Percentiles rank a stretch among this genome's conserved stretches.
phyloP scores from a whole-genome alignment of 352 stramenopile genomes.

The Phytophthora litchii region DNA sequence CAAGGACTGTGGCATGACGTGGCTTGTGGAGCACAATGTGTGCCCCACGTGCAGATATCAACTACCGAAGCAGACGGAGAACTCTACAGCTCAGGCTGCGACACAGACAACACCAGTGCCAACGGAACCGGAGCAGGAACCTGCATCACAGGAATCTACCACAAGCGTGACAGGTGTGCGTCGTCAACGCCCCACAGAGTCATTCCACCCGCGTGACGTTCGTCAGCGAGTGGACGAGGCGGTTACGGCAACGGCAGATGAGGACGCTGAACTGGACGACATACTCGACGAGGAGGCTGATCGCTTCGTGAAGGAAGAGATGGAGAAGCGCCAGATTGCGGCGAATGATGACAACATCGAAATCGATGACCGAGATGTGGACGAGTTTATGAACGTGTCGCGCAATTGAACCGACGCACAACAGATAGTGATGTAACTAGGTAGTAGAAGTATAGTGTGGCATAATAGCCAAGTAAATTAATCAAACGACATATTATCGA shows the following conservation, averaged over 20 bases:
- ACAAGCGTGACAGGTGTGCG: constrained; percentile 44
- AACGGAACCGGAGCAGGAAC: constrained; percentile 24
- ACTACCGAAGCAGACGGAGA: constrained; percentile 51
- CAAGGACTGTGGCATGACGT: constrained; percentile 76
- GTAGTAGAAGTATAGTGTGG: constrained; percentile 33
- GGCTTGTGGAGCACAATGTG: constrained; percentile 80
- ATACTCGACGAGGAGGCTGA: constrained; percentile 72
- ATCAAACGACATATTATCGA: constrained; percentile 30
- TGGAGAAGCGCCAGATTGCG: constrained; percentile 31
- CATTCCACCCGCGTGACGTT: constrained; percentile 44
- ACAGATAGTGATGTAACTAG: constrained; percentile 15
- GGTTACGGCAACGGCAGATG: constrained; percentile 5
- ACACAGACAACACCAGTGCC: constrained; percentile 2
- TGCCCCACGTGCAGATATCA: constrained; percentile 78
- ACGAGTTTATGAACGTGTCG: constrained; percentile 61
- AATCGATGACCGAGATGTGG: constrained; percentile 69
- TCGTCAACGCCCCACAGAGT: constrained; percentile 38
- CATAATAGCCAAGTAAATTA: constrained; percentile 10
- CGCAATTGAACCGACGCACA: constrained; percentile 6
- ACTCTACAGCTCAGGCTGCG: neutral
- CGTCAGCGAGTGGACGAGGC: constrained; percentile 57
- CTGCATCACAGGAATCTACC: constrained; percentile 27
- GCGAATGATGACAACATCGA: constrained; percentile 35
- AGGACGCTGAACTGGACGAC: constrained; percentile 52
- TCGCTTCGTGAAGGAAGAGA: constrained; percentile 62